Conservation (phyloP, 306 rosid species). For the Trichosanthes truncata region DNA sequence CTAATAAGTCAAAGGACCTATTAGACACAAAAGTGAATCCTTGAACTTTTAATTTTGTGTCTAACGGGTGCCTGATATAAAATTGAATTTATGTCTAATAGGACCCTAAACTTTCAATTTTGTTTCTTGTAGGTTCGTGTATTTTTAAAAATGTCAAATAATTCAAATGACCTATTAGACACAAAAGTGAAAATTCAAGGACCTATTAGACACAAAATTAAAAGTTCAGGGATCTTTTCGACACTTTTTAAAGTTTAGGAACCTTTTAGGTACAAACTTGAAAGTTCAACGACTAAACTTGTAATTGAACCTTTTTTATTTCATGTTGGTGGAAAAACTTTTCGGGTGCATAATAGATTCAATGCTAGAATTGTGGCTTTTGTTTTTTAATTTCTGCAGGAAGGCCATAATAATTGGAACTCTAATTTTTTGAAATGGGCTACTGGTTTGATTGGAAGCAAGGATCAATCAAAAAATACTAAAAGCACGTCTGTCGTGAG, state of each 20-base stretch:
- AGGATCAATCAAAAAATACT: slow-evolving; percentile 45
- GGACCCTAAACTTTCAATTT: too few relatives aligned
- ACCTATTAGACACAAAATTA: not conserved
- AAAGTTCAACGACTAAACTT: too few relatives aligned
- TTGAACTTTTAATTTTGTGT: not conserved
- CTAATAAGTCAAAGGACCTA: too few relatives aligned
- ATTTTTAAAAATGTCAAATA: too few relatives aligned
- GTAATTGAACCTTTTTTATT: too few relatives aligned
- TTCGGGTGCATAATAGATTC: not conserved
- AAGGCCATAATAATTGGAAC: slow-evolving; percentile 55
- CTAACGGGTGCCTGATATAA: not conserved
- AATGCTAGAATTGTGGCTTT: slow-evolving; percentile 9
- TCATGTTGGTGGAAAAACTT: too few relatives aligned
- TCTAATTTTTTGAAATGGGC: slow-evolving; percentile 88
- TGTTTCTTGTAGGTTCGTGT: too few relatives aligned
- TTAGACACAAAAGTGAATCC: not conserved
- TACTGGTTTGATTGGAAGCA: slow-evolving; percentile 68
- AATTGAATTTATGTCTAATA: too few relatives aligned
- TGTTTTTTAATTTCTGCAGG: slow-evolving; percentile 36
- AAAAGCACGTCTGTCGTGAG: slow-evolving; percentile 49
- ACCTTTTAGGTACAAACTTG: not conserved
- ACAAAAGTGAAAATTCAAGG: not conserved
- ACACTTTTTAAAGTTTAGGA: not conserved
- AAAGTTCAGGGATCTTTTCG: not conserved
- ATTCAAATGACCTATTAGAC: not conserved